Percentiles rank a stretch among this genome's conserved stretches.
Conservation (phyloP, 2,329 filamentous ascomycete genomes). For the Penicillium sp. region DNA sequence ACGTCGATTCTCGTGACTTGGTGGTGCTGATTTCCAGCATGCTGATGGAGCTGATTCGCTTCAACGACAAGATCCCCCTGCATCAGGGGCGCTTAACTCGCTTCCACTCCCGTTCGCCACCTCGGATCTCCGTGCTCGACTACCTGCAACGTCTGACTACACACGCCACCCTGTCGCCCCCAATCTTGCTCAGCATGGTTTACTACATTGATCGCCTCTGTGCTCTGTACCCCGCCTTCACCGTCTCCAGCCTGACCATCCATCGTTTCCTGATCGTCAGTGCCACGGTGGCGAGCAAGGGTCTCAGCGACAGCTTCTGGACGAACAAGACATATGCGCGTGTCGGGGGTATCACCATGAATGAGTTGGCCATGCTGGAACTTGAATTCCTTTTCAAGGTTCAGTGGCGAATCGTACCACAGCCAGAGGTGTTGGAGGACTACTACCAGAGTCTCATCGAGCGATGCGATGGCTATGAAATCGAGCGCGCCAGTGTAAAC, state of each 20-base stretch:
- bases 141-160: slow-evolving; percentile 91
- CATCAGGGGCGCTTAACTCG: slow-evolving; percentile 84
- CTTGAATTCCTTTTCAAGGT: slow-evolving; percentile 90
- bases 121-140: slow-evolving; percentile 90
- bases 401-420: slow-evolving; percentile 95
- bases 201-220: slow-evolving; percentile 98
- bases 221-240: slow-evolving; percentile 89
- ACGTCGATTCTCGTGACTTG: slow-evolving; percentile 80
- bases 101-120: slow-evolving; percentile 88
- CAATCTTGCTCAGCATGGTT: slow-evolving; percentile 96
- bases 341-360: slow-evolving; percentile 87
- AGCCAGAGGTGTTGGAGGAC: slow-evolving; percentile 87
- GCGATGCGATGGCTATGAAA: slow-evolving; percentile 60
- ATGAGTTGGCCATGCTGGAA: slow-evolving; percentile 87
- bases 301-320: slow-evolving; percentile 95
- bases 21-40: slow-evolving; percentile 91
- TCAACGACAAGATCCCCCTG: slow-evolving; percentile 86
- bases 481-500: slow-evolving; percentile 42
- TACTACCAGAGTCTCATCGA: slow-evolving; percentile 89
- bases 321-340: slow-evolving; percentile 95
- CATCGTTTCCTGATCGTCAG: slow-evolving; percentile 97
- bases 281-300: slow-evolving; percentile 93
- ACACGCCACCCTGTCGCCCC: slow-evolving; percentile 89
- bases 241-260: slow-evolving; percentile 92
- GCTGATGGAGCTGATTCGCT: slow-evolving; percentile 90